Evolutionary conservation across 805 yeast genomes (phyloP), one percentile per base, ranked within the genome.

Genomic region (Ogataea minuta): DNA sequence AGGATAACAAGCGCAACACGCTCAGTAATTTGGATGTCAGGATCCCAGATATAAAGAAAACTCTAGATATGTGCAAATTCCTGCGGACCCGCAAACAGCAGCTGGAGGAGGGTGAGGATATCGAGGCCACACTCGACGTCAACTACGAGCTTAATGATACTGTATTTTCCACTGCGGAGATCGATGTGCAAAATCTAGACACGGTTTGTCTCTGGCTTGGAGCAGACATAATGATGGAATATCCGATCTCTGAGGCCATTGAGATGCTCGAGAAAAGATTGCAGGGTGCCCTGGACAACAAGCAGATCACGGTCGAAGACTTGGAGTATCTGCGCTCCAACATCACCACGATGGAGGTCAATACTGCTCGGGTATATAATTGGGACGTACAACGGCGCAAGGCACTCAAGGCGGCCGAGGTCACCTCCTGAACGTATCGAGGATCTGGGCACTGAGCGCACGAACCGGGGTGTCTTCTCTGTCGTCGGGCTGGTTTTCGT

Each of bases 341-440:
- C 53, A 90, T 91, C 46, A 93, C 99, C 11, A 91, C 97, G 3
- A 87, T 93, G 90, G 98, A 93, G 62, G 99, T 93, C 36, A 93
- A 93, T 59, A 88, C 95, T 12, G 97, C 99, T 1, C 75, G 99
- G 49, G 72, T 85, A 58, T 86, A 85, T 59, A 86, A 86, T 54
- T 85, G 91, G 90, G 95, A 84, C 57, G 91, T 86, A 8, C 85
- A 82, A 56, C 74, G 86, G 63, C 76, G 90, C 61, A 82, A 68
- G 62, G 66, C 52, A 56, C 32, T 52, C 14, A 70, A 71, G 47
- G 64, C 63, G 34, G 65, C 66, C 9, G 66, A 37, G 70, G 16
- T 32, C 31, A 52, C 38, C 56, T 62, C 53, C 82, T 67, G 49
- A 80, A 79, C 0, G 81, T 74, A 55, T 79, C 81, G 16, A 80